Percentiles rank a stretch among this genome's conserved stretches.
Conservation (phyloP, 768 basidiomycete genomes). For the Gloeopeniophorella convolvens region DNA sequence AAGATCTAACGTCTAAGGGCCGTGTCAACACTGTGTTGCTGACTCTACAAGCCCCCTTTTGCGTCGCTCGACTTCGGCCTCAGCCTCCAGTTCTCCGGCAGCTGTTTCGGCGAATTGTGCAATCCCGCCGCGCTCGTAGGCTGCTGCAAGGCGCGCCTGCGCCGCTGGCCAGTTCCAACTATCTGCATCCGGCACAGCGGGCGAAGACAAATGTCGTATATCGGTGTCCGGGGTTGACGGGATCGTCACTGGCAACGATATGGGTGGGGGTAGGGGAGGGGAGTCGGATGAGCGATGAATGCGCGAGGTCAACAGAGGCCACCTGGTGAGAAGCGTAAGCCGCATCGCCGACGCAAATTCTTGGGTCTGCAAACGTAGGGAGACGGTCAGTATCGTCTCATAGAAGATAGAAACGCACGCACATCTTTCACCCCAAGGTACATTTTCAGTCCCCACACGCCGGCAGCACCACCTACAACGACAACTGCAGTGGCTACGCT, state of each 20-base stretch:
- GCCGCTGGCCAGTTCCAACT: conserved; percentile 52
- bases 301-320: conserved; percentile 44
- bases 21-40: not conserved
- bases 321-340: conserved; percentile 34
- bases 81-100: conserved; percentile 50
- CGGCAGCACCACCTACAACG: conserved; percentile 36
- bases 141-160: conserved; percentile 44
- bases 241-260: not conserved
- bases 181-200: not conserved
- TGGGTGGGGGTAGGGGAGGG: conserved; percentile 20
- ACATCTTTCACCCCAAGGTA: conserved; percentile 53
- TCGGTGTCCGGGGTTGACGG: not conserved
- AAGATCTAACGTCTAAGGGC: not conserved
- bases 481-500: conserved; percentile 59
- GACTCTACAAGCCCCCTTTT: conserved; percentile 26
- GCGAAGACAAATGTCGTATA: not conserved
- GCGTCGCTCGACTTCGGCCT: conserved; percentile 43
- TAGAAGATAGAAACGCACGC: conserved; percentile 24
- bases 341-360: conserved; percentile 61
- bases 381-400: conserved; percentile 2
- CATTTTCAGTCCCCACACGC: conserved; percentile 44
- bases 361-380: conserved; percentile 34
- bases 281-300: conserved; percentile 42
- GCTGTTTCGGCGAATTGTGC: conserved; percentile 49
- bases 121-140: conserved; percentile 56